These are phyloP conservation scores for Stenocarpella maydis DNA, from an alignment of 2,329 filamentous ascomycete species.

Conservation along the genomic window DNA sequence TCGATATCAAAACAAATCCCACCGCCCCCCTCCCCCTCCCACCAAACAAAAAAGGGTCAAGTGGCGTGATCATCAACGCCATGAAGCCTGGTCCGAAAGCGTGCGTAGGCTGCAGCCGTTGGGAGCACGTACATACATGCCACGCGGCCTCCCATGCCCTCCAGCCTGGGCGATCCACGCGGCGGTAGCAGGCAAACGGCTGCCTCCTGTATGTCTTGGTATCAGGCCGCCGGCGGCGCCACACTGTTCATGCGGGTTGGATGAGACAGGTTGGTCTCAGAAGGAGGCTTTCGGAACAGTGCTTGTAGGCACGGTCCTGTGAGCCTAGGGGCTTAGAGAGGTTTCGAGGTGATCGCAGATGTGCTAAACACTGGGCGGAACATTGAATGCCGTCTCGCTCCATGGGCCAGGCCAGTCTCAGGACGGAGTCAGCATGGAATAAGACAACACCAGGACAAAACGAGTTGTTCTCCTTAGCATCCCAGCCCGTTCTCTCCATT, in stretches of 20 bases:
- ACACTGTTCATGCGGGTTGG: not conserved
- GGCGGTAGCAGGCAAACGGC: conserved; percentile 3
- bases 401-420: too few relatives aligned
- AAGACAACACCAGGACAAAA: too few relatives aligned
- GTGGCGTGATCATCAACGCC: not conserved
- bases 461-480: too few relatives aligned
- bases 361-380: too few relatives aligned
- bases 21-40: not conserved
- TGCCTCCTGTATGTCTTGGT: not conserved
- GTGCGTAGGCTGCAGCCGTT: not conserved
- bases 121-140: not conserved
- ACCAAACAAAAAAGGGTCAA: too few relatives aligned
- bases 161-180: not conserved
- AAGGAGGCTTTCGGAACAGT: not conserved
- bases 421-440: too few relatives aligned
- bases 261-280: conserved; percentile 18
- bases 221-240: not conserved
- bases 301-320: not conserved
- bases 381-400: too few relatives aligned
- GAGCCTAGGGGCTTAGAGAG: too few relatives aligned
- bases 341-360: too few relatives aligned
- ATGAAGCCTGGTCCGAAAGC: not conserved
- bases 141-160: not conserved
- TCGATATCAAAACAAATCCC: not conserved
- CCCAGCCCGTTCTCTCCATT: not conserved